phyloP scores from a whole-genome alignment of 805 yeast genomes.

The Metschnikowia drakensbergensis region DNA sequence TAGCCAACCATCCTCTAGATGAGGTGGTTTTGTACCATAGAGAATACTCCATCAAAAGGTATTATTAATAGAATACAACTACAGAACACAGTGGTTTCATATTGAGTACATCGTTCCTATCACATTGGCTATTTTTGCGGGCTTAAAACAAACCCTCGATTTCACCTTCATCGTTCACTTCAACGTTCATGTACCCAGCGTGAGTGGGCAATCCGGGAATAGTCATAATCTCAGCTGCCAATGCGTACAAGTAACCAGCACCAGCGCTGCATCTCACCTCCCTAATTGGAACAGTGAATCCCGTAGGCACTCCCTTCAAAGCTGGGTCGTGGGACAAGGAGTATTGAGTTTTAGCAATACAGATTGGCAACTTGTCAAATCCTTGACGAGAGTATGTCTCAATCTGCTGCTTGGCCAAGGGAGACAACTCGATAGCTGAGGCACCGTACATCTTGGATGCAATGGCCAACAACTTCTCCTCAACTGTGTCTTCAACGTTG shows the following conservation, averaged over 20 bases:
- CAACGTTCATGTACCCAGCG: slow-evolving; percentile 96
- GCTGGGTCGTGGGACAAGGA: slow-evolving; percentile 91
- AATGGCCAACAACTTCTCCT: slow-evolving; percentile 72
- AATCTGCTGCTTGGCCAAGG: slow-evolving; percentile 76
- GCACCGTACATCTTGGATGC: slow-evolving; percentile 95
- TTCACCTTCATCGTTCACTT: slow-evolving; percentile 83
- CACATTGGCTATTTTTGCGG: neutral
- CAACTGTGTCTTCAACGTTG: slow-evolving; percentile 67
- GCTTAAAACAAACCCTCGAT: slow-evolving; percentile 83
- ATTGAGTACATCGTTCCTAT: too few relatives aligned
- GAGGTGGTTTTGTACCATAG: slow-evolving; percentile 17
- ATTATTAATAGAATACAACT: neutral
- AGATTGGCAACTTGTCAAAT: slow-evolving; percentile 84
- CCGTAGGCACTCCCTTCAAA: slow-evolving; percentile 92
- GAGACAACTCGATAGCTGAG: slow-evolving; percentile 71
- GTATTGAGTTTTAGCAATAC: slow-evolving; percentile 97
- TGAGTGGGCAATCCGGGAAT: slow-evolving; percentile 96
- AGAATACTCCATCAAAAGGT: slow-evolving; percentile 2
- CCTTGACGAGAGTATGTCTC: slow-evolving; percentile 83
- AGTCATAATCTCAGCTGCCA: slow-evolving; percentile 96
- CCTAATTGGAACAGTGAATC: slow-evolving; percentile 89
- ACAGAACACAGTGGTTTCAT: neutral
- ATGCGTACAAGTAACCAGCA: slow-evolving; percentile 93
- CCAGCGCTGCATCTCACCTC: slow-evolving; percentile 94
- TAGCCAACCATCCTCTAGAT: slow-evolving; percentile 15